A percentile compares a stretch with the other conserved stretches of the same genome.
phyloP scores from a whole-genome alignment of 1,284 basidiomycete species.

The Phylloboletellus chloephorus region DNA sequence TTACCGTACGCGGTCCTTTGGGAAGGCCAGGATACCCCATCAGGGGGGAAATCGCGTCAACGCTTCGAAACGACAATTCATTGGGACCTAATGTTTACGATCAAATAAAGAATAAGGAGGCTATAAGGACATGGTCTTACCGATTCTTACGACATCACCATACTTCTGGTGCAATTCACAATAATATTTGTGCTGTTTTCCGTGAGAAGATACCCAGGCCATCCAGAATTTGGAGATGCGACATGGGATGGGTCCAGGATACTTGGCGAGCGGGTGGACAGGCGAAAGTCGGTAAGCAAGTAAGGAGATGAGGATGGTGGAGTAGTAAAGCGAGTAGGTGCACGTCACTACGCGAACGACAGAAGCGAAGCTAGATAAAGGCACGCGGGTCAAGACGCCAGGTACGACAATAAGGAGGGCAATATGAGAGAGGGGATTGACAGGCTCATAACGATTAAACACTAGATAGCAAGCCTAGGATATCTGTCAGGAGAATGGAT shows the following conservation, averaged over 20 bases:
- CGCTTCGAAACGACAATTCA: constrained; percentile 44
- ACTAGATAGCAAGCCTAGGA: constrained; percentile 28
- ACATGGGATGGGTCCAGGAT: constrained; percentile 32
- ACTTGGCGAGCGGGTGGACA: constrained; percentile 30
- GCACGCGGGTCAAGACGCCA: constrained; percentile 14
- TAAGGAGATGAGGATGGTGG: constrained; percentile 28
- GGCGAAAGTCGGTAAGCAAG: constrained; percentile 34
- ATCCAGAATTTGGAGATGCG: constrained; percentile 36
- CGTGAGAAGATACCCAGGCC: constrained; percentile 28
- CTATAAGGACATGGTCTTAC: constrained; percentile 15
- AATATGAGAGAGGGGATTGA: constrained; percentile 23
- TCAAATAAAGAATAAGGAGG: constrained; percentile 2
- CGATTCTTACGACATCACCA: constrained; percentile 36
- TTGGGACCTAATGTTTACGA: constrained; percentile 43
- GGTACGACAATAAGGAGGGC: constrained; percentile 24
- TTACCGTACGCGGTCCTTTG: constrained; percentile 47
- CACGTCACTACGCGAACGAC: constrained; percentile 9
- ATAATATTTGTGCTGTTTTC: constrained; percentile 35
- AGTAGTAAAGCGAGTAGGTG: constrained; percentile 28
- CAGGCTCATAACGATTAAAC: constrained; percentile 33
- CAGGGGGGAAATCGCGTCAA: constrained; percentile 38
- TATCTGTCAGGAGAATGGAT: constrained; percentile 12
- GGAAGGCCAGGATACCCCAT: constrained; percentile 44
- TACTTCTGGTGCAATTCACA: constrained; percentile 29
- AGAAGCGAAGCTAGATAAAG: constrained; percentile 16